Percentiles rank a stretch among this genome's conserved stretches.
Evolutionary conservation across 208 protist genomes (phyloP).

Genomic region (Trichomonas vaginalis): DNA sequence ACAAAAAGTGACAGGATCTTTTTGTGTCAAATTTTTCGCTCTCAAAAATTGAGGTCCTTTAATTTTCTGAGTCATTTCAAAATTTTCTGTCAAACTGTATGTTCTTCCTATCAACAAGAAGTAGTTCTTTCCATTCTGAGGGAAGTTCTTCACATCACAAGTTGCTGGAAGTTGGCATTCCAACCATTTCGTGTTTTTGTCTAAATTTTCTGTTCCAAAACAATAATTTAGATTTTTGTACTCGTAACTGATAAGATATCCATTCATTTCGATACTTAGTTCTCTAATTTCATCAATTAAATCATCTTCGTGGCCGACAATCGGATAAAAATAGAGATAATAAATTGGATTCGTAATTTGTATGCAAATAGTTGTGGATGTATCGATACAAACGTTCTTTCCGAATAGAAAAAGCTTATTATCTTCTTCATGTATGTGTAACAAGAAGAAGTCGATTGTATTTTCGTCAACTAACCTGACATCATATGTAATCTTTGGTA

Average conservation of each 20-base stretch:
- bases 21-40: neutral
- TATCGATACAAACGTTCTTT: neutral
- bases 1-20: neutral
- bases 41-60: neutral
- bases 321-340: neutral
- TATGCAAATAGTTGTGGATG: neutral
- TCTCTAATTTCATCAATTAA: neutral
- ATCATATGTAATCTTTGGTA: no score
- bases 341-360: neutral
- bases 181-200: neutral
- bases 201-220: neutral
- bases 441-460: neutral
- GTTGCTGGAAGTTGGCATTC: neutral
- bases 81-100: neutral
- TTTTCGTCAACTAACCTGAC: no score
- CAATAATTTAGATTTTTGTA: neutral
- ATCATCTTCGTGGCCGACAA: neutral
- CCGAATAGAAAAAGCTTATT: neutral
- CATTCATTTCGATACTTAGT: neutral
- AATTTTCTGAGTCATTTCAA: neutral
- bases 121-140: neutral
- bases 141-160: neutral
- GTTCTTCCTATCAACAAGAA: neutral
- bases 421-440: constrained; percentile 5
- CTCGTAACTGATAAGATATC: neutral